A percentile compares a stretch with the other conserved stretches of the same genome.
Conservation (phyloP, 2,329 filamentous ascomycete genomes). For the Myriosclerotinia curreyana region DNA sequence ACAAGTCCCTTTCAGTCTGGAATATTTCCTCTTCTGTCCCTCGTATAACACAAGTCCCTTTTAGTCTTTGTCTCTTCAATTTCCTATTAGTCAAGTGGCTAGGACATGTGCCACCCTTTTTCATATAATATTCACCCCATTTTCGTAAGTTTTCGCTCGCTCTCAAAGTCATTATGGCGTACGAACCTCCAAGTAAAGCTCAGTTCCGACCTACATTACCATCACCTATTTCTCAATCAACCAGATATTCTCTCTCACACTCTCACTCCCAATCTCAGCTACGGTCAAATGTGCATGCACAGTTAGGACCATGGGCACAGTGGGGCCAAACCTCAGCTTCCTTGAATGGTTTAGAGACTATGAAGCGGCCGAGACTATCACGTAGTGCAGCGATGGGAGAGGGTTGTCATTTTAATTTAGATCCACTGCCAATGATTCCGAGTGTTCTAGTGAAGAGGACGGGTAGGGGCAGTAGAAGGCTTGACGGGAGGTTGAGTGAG, state of each 20-base stretch:
- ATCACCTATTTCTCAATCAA: background rate
- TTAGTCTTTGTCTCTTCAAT: slow-evolving; percentile 6
- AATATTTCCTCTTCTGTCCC: background rate
- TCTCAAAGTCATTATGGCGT: slow-evolving; percentile 7
- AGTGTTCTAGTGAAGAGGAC: background rate
- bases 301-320: slow-evolving; percentile 12
- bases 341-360: background rate
- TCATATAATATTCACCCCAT: background rate
- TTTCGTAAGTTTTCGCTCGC: background rate
- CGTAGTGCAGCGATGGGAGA: background rate
- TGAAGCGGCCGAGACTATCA: background rate
- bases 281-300: background rate
- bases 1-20: background rate
- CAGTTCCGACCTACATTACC: background rate
- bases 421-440: slow-evolving; percentile 3
- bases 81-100: background rate
- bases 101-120: background rate
- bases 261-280: slow-evolving; percentile 3
- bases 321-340: slow-evolving; percentile 13
- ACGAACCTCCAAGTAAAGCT: background rate
- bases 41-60: background rate
- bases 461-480: slow-evolving; percentile 14
- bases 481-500: slow-evolving; percentile 14
- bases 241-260: background rate
- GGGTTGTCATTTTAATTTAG: background rate